Percentiles rank a stretch among this genome's conserved stretches.
These are phyloP conservation scores for Boletus bicolor DNA, from an alignment of 768 basidiomycete genomes.

Conservation along the genomic window DNA sequence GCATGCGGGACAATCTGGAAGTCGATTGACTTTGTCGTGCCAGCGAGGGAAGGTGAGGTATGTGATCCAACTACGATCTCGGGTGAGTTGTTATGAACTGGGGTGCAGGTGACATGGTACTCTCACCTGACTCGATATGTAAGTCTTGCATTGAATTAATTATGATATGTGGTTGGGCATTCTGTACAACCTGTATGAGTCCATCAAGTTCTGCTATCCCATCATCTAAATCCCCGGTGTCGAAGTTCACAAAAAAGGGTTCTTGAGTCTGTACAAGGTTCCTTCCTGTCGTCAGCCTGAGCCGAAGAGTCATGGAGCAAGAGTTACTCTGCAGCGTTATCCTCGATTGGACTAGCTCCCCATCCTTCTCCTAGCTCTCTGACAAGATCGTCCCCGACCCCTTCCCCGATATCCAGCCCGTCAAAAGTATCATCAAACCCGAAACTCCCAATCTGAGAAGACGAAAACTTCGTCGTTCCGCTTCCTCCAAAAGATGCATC, in stretches of 20 bases:
- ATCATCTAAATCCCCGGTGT: conserved; percentile 25
- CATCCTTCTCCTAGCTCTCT: conserved; percentile 73
- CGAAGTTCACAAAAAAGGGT: conserved; percentile 13
- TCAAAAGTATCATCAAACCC: conserved; percentile 55
- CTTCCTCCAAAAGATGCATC: conserved; percentile 54
- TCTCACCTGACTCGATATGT: conserved; percentile 7
- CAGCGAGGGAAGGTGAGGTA: not conserved
- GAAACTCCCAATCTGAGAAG: conserved; percentile 53
- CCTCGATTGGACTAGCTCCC: conserved; percentile 34
- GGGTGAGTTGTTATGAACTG: not conserved
- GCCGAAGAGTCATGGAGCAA: not conserved
- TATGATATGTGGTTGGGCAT: not conserved
- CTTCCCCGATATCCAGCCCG: conserved; percentile 54
- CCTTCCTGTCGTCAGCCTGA: conserved; percentile 14
- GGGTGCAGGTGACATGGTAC: not conserved
- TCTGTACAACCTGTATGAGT: not conserved
- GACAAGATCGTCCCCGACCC: conserved; percentile 71
- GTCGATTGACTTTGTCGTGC: conserved; percentile 4
- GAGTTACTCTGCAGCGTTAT: conserved; percentile 15
- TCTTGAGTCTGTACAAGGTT: conserved; percentile 19
- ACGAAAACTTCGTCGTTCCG: conserved; percentile 39
- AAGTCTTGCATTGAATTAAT: not conserved
- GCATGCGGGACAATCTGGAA: not conserved
- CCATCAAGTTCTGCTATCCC: conserved; percentile 12
- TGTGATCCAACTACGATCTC: conserved; percentile 3